Conservation (phyloP, 2,329 filamentous ascomycete species). For the Pseudopyricularia cyperi region DNA sequence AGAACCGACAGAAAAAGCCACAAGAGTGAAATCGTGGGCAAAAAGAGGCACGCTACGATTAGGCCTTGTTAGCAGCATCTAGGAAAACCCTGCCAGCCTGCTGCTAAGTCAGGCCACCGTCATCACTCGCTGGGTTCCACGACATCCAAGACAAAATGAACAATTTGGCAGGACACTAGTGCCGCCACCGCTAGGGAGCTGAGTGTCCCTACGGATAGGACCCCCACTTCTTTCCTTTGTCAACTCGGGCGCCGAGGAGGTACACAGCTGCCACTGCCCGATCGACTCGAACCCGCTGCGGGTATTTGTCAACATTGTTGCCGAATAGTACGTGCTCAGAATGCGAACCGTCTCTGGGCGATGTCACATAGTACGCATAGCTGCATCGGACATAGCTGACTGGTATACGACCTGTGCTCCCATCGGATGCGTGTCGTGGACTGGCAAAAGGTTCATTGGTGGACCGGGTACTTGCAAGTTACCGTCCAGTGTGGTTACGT, state of each 20-base stretch:
- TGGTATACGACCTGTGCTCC: background rate
- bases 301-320: background rate
- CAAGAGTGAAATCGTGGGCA: background rate
- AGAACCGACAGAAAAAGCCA: background rate
- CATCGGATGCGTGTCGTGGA: background rate
- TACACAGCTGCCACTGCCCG: background rate
- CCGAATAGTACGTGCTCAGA: background rate
- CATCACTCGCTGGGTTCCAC: background rate
- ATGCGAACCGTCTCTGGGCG: background rate
- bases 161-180: background rate
- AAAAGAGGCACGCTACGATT: background rate
- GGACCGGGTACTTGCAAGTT: background rate
- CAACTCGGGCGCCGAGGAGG: no score
- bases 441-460: background rate
- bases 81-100: background rate
- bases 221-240: background rate
- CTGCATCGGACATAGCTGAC: background rate
- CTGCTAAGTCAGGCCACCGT: background rate
- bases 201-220: background rate
- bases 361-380: background rate
- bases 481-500: background rate
- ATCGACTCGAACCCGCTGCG: background rate
- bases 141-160: background rate
- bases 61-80: background rate
- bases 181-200: background rate